Evolutionary conservation across 129 eudicot species (phyloP).

Genomic region (Cynara cardunculus): DNA sequence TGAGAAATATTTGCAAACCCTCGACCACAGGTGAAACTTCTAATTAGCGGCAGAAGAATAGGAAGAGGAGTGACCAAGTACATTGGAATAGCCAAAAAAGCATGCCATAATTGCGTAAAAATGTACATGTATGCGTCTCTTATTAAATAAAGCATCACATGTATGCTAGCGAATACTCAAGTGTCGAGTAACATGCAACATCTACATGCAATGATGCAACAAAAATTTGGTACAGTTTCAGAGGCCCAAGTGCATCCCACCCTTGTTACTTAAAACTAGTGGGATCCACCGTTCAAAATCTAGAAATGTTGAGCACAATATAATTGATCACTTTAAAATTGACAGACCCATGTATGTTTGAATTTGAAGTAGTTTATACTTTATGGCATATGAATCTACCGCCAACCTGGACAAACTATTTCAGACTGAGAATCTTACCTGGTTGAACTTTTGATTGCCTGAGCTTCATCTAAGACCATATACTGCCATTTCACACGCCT

Average conservation of each 20-base stretch:
- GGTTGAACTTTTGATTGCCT: slow-evolving; percentile 89
- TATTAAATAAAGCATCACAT: background rate
- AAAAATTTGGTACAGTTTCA: too few relatives aligned
- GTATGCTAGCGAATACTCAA: background rate
- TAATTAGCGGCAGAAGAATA: background rate
- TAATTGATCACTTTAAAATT: background rate
- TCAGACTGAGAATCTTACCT: slow-evolving; percentile 45
- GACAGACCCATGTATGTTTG: background rate
- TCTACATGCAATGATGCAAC: too few relatives aligned
- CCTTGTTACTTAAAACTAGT: background rate
- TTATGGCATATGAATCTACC: background rate
- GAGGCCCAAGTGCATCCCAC: background rate
- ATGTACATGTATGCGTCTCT: slow-evolving; percentile 1
- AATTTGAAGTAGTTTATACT: background rate
- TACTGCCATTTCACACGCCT: slow-evolving; percentile 97
- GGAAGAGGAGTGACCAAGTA: background rate
- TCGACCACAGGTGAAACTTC: background rate
- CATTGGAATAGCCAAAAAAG: background rate
- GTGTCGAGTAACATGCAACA: too few relatives aligned
- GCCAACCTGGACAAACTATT: background rate
- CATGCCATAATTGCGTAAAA: background rate
- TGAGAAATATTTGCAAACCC: slow-evolving; percentile 7
- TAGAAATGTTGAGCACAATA: background rate
- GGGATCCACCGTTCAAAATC: background rate
- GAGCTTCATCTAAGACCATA: slow-evolving; percentile 99